Evolutionary conservation across 805 yeast species (phyloP), one percentile per base, ranked within the genome.

Genomic region (Naumovozyma dairenensis): DNA sequence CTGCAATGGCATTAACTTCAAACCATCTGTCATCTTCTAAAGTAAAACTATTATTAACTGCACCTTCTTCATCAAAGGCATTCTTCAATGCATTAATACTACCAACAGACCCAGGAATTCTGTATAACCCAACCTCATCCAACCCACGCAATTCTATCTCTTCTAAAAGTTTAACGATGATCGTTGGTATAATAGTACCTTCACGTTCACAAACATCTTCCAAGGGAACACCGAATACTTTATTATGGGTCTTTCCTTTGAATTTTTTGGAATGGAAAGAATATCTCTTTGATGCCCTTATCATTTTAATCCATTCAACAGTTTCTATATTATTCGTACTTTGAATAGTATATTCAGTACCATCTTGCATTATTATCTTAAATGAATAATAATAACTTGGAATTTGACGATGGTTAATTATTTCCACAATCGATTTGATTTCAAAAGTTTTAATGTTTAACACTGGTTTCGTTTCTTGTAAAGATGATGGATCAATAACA

Each of bases 111-210:
- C 80, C 81, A 1, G 80, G 74, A 21, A 74, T 66, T 54, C 97
- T 74, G 55, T 89, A 89, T 10, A 89, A 65, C 13, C 97, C 97
- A 34, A 84, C 82, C 52, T 87, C 96, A 44, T 84, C 86, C 19
- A 89, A 55, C 1, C 97, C 96, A 34, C 87, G 72, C n/a, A 66
- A 59, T 55, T 89, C 97, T 43, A 89, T 81, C 45, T 80, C 92
- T 29, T 67, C 67, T 44, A 86, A 66, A 28, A 89, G 59, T 36
- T 69, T 67, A 22, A 69, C 74, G 36, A 87, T 74, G 28, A 87
- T 72, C 5, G 52, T 59, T 1, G 97, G 97, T 21, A 77, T 62
- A 2, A 59, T 40, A 0, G 74, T 59, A 7, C 70, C 62, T 44
- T 85, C 94, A 32, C 94, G 66, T 34, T 66, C 71, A 53, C 96